Evolutionary conservation across 108 stramenopile species (phyloP).

Genomic region (Nannochloropsis gaditana): DNA sequence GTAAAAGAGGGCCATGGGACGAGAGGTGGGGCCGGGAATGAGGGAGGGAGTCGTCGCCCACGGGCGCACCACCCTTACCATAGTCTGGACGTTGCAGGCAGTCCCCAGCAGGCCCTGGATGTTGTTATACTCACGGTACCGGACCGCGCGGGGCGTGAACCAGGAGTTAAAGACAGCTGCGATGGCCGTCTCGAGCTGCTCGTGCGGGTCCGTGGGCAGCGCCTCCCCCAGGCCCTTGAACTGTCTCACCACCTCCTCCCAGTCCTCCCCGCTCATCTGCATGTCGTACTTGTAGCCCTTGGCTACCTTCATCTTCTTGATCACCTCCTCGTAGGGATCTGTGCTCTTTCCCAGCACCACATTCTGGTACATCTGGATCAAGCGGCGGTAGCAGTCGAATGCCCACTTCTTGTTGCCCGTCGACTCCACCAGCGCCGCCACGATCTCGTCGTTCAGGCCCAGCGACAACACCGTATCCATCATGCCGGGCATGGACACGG

Average conservation of each 20-base stretch:
- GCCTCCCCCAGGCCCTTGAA: conserved; percentile 30
- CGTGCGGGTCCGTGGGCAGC: conserved; percentile 28
- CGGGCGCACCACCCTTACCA: not conserved
- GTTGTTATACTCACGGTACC: conserved; percentile 71
- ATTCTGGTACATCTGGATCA: conserved; percentile 77
- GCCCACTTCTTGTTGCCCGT: conserved; percentile 65
- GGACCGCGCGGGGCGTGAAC: conserved; percentile 71
- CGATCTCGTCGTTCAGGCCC: conserved; percentile 70
- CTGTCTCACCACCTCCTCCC: conserved; percentile 31
- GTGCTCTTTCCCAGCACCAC: conserved; percentile 67
- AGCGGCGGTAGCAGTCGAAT: conserved; percentile 63
- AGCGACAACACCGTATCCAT: conserved; percentile 69
- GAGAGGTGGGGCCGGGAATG: not conserved
- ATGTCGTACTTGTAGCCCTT: conserved; percentile 35
- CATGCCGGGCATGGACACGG: conserved; percentile 59
- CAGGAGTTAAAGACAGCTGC: conserved; percentile 73
- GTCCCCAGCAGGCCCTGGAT: conserved; percentile 65
- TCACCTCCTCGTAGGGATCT: conserved; percentile 66
- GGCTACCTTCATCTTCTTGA: conserved; percentile 25
- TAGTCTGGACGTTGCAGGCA: conserved; percentile 56
- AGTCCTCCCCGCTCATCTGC: conserved; percentile 31
- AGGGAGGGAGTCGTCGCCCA: not conserved
- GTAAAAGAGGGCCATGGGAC: not conserved
- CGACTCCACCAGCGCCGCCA: conserved; percentile 61
- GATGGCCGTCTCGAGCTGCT: conserved; percentile 64